Evolutionary conservation across 805 yeast species (phyloP), one percentile per base, ranked within the genome.

Genomic region (Teunomyces tritomae): DNA sequence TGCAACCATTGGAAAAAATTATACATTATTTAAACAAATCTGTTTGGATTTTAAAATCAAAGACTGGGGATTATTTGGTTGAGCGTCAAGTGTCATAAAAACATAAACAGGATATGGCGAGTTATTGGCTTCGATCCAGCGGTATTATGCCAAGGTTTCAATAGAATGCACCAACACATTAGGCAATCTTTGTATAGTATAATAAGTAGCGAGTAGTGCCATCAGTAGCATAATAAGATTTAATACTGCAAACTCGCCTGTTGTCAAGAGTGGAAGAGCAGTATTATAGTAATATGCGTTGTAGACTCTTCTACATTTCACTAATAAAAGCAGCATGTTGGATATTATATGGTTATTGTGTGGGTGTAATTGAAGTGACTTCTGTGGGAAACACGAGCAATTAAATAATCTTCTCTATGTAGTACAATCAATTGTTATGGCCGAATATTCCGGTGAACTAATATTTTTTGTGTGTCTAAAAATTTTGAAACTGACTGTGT

Each of bases 11-110:
- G 20, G 37, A 16, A 49, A 54, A 17, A 58, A 54, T 16, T 67
- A 59, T 37, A 27, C 45, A 16, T 39, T 56, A n/a, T 57, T 80
- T 13, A 56, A 55, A 8, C 52, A 56, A 1, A 57, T 63, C 1
- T 55, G 59, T 1, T 67, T 67, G 10, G 56, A 63, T 8, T 57
- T 76, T 37, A 58, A 63, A 39, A 68, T 82, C n/a, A 57, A 65
- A 16, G 70, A 78, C 51, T 79, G 83, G 82, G 59, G 55, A 1
- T 60, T 79, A 27, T 79, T 79, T 57, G 76, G 73, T 14, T 53
- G 48, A 29, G 35, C 34, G 17, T 13, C 17, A 32, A 13, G 34
- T 13, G 13, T 32, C 34, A 32, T 32, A 32, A 32, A 32, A 13
- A 13, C 14, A 16, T 8, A 7, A 32, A 16, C 4, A 16, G 16